Evolutionary conservation across 768 basidiomycete genomes (phyloP), one percentile per base, ranked within the genome.

Genomic region (Austroboletus festivus): DNA sequence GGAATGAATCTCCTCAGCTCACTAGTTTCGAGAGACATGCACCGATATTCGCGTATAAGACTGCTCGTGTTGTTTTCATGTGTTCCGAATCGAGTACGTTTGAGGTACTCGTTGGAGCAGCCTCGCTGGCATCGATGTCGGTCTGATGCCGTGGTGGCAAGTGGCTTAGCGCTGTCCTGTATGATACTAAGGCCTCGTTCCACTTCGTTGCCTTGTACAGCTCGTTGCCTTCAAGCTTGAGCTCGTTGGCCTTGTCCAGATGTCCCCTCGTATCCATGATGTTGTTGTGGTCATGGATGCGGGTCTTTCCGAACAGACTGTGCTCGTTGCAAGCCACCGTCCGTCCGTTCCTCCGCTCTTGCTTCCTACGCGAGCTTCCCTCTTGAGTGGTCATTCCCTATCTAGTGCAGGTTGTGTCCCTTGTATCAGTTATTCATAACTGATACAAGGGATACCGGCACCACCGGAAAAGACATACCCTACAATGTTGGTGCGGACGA

Each of bases 1-100:
- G 42, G 28, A 9, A 35, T 38, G 9, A 13, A 20, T 47, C 48
- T 37, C 24, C 44, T 30, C 20, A 18, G 58, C 83, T 61, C 58
- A 89, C 92, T 67, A 89, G 67, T 59, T 90, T 89, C 5, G 89
- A 75, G 62, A 83, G 74, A 58, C 92, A 94, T 44, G 93, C 93
- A 0, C 78, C 93, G 33, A 95, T 82, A 62, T 97, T 97, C n/a
- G 87, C 85, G 62, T 88, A 79, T 55, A 94, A 63, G 15, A 89
- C 74, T 24, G 91, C 82, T 45, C 89, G 78, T 21, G 78, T n/a
- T n/a, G n/a, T 73, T 58, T 82, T 83, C 12, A 73, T 69, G 53
- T 74, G 78, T 44, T 81, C 72, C 31, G 55, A 35, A 31, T 81
- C 74, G n/a, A 77, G 50, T 26, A 65, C 68, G 13, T 63, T 55